Evolutionary conservation across 768 basidiomycete genomes (phyloP), one percentile per base, ranked within the genome.

Genomic region (Cantharellus cinnabarinus): DNA sequence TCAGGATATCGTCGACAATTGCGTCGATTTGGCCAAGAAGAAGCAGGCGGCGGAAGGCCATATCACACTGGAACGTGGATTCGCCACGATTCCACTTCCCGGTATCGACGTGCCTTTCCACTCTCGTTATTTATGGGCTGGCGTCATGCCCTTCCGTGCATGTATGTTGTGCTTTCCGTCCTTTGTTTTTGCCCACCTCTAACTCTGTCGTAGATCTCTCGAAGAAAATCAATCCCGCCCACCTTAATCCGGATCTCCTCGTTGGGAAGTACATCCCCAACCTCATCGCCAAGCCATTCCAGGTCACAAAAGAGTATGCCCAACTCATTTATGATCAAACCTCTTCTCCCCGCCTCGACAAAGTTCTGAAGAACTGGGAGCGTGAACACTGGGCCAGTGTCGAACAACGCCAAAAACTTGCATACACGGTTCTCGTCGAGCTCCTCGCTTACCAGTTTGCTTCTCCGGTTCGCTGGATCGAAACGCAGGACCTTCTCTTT

Each of bases 91-190:
- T 60, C 90, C 89, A 48, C 77, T 94, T 42, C 89, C 93, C 42
- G 94, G 94, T 62, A 97, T 99, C 65, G 95, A 98, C 66, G 95
- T 99, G 1, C 95, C 95, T 3, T 99, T 99, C 87, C 95, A 99
- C 70, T 98, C 95, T 2, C 85, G 93, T 61, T 99, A 98, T 71
- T 79, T 99, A 42, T 99, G 95, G 95, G 93, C 93, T 14, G 91
- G 91, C 68, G 91, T 95, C 38, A 77, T 94, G 82, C 89, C 93
- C 5, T 94, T 95, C 87, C 82, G 91, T 64, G 88, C 89, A 59
- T 95, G 87, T 90, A 67, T 72, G 86, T 78, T 34, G 56, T n/a
- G n/a, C 7, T 37, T 29, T 38, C 2, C 29, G 34, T 42, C 4
- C 20, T 37, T 4, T 3, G 41, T 41, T 42, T 53, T 52, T 53